Percentiles rank a stretch among this genome's conserved stretches.
Conservation (phyloP, 257 asterid species). For the Perilla frutescens region DNA sequence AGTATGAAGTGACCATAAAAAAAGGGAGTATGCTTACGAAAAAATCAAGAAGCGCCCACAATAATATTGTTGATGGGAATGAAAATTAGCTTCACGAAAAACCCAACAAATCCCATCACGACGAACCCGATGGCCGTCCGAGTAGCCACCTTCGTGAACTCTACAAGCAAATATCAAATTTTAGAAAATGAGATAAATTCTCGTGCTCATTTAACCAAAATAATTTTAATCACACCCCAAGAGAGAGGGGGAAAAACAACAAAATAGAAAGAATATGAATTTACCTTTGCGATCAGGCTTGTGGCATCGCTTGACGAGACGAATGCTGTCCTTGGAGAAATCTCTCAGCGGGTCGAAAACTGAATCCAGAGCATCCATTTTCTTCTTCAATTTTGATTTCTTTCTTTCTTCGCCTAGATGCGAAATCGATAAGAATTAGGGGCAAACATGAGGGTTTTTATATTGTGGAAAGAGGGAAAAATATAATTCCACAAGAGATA, state of each 20-base stretch:
- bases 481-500: background rate
- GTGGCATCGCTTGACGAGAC: slow-evolving; percentile 54
- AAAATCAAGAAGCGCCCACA: slow-evolving; percentile 43
- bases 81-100: slow-evolving; percentile 52
- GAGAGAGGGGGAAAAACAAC: background rate
- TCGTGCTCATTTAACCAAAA: background rate
- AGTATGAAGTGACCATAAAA: background rate
- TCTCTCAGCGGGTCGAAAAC: slow-evolving; percentile 53
- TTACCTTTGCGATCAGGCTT: slow-evolving; percentile 59
- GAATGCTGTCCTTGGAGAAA: slow-evolving; percentile 52
- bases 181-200: background rate
- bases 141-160: slow-evolving; percentile 52
- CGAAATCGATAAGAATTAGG: slow-evolving; percentile 11
- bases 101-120: slow-evolving; percentile 57
- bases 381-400: background rate
- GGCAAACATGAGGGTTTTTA: slow-evolving; percentile 6
- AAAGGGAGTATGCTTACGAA: slow-evolving; percentile 6
- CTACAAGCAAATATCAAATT: slow-evolving; percentile 10
- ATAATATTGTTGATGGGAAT: slow-evolving; percentile 54
- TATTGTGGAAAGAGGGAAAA: background rate
- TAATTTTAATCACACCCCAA: no score
- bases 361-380: slow-evolving; percentile 50
- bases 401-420: slow-evolving; percentile 12
- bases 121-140: slow-evolving; percentile 57
- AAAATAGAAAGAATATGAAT: background rate